These are phyloP conservation scores for Cardamine chenopodiifolia DNA, from an alignment of 345 rosid species.

Conservation along the genomic window DNA sequence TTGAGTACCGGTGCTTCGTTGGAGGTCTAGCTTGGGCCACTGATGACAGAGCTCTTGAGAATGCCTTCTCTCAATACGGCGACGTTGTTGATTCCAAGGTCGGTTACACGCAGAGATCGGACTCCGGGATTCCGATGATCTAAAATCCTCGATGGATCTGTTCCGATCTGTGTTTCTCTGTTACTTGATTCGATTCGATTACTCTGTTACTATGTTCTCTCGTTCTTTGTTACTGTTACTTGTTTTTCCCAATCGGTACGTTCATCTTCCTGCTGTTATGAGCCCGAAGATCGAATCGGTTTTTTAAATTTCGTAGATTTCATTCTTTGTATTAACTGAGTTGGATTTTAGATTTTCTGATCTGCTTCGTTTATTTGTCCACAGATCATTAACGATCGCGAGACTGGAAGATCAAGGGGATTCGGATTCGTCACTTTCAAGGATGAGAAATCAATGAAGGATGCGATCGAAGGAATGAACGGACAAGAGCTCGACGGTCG, in stretches of 20 bases:
- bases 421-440: slow-evolving; percentile 88
- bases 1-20: slow-evolving; percentile 85
- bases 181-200: slow-evolving; percentile 62
- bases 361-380: background rate
- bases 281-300: slow-evolving; percentile 84
- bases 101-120: slow-evolving; percentile 63
- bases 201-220: slow-evolving; percentile 50
- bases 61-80: slow-evolving; percentile 70
- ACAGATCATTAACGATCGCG: slow-evolving; percentile 89
- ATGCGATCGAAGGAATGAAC: slow-evolving; percentile 91
- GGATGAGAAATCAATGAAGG: slow-evolving; percentile 82
- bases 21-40: slow-evolving; percentile 99
- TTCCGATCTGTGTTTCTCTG: slow-evolving; percentile 49
- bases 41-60: slow-evolving; percentile 58
- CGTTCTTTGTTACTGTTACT: slow-evolving; percentile 62
- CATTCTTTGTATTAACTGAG: background rate
- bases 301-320: background rate
- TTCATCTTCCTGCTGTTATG: slow-evolving; percentile 69
- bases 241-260: slow-evolving; percentile 79
- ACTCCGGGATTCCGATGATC: slow-evolving; percentile 43
- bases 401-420: slow-evolving; percentile 88
- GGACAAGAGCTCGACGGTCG: slow-evolving; percentile 88
- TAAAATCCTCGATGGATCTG: slow-evolving; percentile 46
- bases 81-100: slow-evolving; percentile 97
- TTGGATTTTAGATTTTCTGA: background rate